A percentile compares a stretch with the other conserved stretches of the same genome.
Evolutionary conservation across 768 basidiomycete genomes (phyloP).

Genomic region (Lactarius deliciosus): DNA sequence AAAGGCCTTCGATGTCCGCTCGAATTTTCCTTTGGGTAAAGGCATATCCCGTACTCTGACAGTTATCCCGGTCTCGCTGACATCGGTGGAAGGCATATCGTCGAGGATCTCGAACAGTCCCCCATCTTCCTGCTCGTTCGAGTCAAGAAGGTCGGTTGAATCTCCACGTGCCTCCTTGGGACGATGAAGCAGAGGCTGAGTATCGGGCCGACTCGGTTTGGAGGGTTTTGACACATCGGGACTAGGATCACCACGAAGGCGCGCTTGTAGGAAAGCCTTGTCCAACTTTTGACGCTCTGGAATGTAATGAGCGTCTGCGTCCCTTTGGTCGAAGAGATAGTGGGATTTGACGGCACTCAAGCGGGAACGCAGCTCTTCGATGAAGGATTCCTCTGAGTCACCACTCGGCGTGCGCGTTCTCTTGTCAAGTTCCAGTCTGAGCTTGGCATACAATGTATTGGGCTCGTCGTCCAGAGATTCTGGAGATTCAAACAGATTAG

Average conservation of each 20-base stretch:
- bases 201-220: not conserved
- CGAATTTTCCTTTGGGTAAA: constrained; percentile 80
- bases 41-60: constrained; percentile 68
- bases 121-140: constrained; percentile 49
- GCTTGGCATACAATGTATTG: constrained; percentile 57
- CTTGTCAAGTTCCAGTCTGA: constrained; percentile 57
- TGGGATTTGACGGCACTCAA: constrained; percentile 50
- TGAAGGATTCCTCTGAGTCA: constrained; percentile 34
- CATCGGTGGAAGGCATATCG: constrained; percentile 54
- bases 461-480: constrained; percentile 42
- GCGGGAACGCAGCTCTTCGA: constrained; percentile 45
- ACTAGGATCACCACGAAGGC: constrained; percentile 36
- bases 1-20: constrained; percentile 73
- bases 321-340: constrained; percentile 70
- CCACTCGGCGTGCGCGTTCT: constrained; percentile 36
- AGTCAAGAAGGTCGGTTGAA: constrained; percentile 49
- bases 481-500: not conserved
- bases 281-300: constrained; percentile 54
- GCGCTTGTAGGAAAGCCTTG: constrained; percentile 44
- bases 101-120: constrained; percentile 79
- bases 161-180: constrained; percentile 22
- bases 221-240: not conserved
- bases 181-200: constrained; percentile 14
- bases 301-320: constrained; percentile 59
- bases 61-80: constrained; percentile 53